A percentile compares a stretch with the other conserved stretches of the same genome.
phyloP scores from a whole-genome alignment of 331 rosid genomes.

The Rhamnella rubrinervis region DNA sequence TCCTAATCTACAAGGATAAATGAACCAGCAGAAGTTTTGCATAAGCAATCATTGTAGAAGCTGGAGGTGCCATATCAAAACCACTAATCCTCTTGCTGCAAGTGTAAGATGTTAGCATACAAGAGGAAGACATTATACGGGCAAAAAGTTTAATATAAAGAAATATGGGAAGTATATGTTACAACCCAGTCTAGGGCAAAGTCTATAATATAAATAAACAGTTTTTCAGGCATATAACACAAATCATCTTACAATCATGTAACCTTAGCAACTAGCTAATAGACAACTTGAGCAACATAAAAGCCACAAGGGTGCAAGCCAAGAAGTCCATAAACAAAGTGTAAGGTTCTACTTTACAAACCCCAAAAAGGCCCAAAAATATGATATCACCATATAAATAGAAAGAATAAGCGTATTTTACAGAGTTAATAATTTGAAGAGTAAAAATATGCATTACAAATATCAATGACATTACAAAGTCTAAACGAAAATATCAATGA shows the following conservation, averaged over 20 bases:
- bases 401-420: no score
- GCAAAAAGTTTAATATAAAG: not conserved
- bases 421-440: not conserved
- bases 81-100: slow-evolving; percentile 99
- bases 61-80: slow-evolving; percentile 98
- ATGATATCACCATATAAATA: no score
- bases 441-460: not conserved
- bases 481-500: slow-evolving; percentile 49
- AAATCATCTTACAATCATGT: no score
- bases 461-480: not conserved
- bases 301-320: no score
- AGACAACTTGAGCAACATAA: no score
- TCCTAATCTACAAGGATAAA: slow-evolving; percentile 27
- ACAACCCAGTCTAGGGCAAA: no score
- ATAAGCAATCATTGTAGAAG: slow-evolving; percentile 76
- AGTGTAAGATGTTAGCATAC: slow-evolving; percentile 35
- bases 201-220: no score
- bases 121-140: slow-evolving; percentile 8
- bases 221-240: no score
- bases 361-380: not conserved
- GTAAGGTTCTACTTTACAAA: no score
- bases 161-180: not conserved
- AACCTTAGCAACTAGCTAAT: no score
- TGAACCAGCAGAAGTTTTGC: slow-evolving; percentile 68
- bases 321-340: no score